A percentile compares a stretch with the other conserved stretches of the same genome.
Conservation (phyloP, 768 basidiomycete genomes). For the Lanmaoa rubissima region DNA sequence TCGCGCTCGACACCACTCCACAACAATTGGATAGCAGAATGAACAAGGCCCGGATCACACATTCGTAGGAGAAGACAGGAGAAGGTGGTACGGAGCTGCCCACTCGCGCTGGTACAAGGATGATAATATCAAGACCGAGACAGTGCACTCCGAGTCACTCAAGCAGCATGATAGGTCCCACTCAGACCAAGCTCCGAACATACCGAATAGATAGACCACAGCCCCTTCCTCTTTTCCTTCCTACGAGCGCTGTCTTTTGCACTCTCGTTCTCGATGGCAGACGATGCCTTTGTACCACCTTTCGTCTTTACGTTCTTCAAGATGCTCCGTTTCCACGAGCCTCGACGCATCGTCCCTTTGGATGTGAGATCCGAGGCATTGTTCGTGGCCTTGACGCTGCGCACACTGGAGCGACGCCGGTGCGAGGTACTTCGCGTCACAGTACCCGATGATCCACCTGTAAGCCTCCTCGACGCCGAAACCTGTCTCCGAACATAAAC, state of each 20-base stretch:
- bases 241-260: constrained; percentile 3
- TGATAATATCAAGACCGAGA: neutral
- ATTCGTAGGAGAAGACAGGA: neutral
- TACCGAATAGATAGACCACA: constrained; percentile 31
- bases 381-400: constrained; percentile 13
- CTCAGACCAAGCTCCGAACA: constrained; percentile 24
- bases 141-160: neutral
- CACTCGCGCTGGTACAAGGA: neutral
- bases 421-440: constrained; percentile 12
- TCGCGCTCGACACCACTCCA: neutral
- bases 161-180: constrained; percentile 4
- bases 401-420: constrained; percentile 15
- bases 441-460: neutral
- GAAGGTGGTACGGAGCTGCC: neutral
- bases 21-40: neutral
- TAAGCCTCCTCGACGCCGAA: constrained; percentile 13
- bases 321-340: constrained; percentile 28
- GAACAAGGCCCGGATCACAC: neutral
- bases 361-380: neutral
- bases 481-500: constrained; percentile 12
- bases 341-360: constrained; percentile 26
- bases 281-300: constrained; percentile 7
- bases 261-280: constrained; percentile 14
- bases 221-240: constrained; percentile 26
- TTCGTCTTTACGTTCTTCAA: constrained; percentile 17